Evolutionary conservation across 2,329 filamentous ascomycete genomes (phyloP).

Genomic region (Venturia pyrina): DNA sequence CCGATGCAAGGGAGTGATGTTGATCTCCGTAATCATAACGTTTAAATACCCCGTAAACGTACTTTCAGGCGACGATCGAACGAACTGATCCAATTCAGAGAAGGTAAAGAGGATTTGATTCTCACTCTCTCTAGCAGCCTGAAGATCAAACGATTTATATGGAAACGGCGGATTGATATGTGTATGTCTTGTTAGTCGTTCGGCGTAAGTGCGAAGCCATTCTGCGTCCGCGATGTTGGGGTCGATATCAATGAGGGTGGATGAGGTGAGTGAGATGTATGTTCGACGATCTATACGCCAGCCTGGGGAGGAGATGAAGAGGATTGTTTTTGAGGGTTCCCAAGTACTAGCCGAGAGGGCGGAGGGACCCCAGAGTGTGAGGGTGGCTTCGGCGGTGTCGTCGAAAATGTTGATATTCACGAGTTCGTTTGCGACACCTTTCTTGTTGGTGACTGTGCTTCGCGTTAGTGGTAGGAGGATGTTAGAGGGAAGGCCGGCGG

Average conservation of each 20-base stretch:
- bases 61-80: slow-evolving; percentile 15
- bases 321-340: slow-evolving; percentile 38
- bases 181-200: slow-evolving; percentile 38
- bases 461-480: not conserved
- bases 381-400: slow-evolving; percentile 42
- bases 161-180: slow-evolving; percentile 42
- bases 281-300: slow-evolving; percentile 28
- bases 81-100: slow-evolving; percentile 35
- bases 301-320: slow-evolving; percentile 40
- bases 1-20: slow-evolving; percentile 29
- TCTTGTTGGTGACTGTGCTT: slow-evolving; percentile 37
- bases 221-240: slow-evolving; percentile 43
- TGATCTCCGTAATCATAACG: slow-evolving; percentile 32
- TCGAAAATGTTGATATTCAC: slow-evolving; percentile 47
- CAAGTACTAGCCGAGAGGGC: slow-evolving; percentile 36
- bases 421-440: slow-evolving; percentile 34
- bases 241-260: slow-evolving; percentile 45
- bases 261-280: slow-evolving; percentile 28
- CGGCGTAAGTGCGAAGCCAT: slow-evolving; percentile 43
- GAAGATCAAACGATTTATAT: slow-evolving; percentile 17
- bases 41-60: slow-evolving; percentile 35
- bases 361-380: slow-evolving; percentile 47
- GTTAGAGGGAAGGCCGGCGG: not conserved
- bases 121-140: slow-evolving; percentile 18
- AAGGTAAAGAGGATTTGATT: slow-evolving; percentile 32